Evolutionary conservation across 768 basidiomycete species (phyloP), one percentile per base, ranked within the genome.

Genomic region (Lactarius akahatsu): DNA sequence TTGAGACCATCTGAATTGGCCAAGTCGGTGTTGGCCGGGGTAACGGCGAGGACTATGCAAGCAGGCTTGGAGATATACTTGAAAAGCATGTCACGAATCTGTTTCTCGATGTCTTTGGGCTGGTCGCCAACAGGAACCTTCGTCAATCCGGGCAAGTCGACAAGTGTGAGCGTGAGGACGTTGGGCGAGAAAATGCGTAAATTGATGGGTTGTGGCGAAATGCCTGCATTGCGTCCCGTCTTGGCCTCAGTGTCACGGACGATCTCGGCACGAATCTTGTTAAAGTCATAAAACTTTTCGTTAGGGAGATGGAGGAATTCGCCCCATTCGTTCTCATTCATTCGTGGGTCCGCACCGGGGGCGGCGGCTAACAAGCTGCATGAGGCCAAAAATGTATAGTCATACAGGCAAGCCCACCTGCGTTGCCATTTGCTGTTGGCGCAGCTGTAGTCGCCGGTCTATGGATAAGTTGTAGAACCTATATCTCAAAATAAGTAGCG

Each of bases 1-100:
- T 97, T 96, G 74, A 97, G 77, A 58, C 97, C 96, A 77, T 98
- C 97, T 23, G 96, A 98, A 78, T 98, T 99, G 67, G 97, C 97
- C 84, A 99, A 83, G 81, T 99, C 97, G 57, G 87, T 90, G 76
- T 98, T 98, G 71, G 94, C 96, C 45, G 89, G 91, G 0, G 96
- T 97, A 69, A 98, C 96, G 41, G 96, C 96, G 62, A 98, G 87
- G 71, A 98, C 87, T 78, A 98, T 96, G 80, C 94, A 96, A 62
- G 94, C 91, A 45, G 96, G 91, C 76, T 94, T 94, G 20, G 92
- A 88, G 74, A 98, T 98, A 74, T 90, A 98, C 78, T 96, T 96
- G 77, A 92, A 77, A 64, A 98, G 82, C 96, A 98, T 98, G 60
- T 98, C 96, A 63, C 86, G 85, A 71, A 98, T 98, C 78, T 98